These are phyloP conservation scores for Populus simonii DNA, from an alignment of 345 rosid species.

Conservation along the genomic window DNA sequence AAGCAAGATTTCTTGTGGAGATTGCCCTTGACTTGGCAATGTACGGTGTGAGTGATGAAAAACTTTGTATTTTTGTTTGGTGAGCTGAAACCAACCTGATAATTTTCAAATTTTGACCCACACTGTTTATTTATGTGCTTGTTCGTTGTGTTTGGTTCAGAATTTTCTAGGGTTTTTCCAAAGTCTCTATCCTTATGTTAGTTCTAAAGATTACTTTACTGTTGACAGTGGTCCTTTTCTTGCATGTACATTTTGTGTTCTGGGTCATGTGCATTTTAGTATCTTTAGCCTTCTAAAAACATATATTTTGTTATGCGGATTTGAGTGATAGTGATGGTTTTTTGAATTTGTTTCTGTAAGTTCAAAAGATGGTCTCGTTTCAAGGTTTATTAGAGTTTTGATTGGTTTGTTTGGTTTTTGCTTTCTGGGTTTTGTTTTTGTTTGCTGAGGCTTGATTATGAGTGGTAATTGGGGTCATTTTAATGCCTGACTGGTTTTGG, in stretches of 20 bases:
- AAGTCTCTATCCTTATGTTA: not conserved
- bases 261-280: conserved; percentile 13
- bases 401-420: not conserved
- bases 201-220: not conserved
- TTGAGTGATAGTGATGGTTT: conserved; percentile 3
- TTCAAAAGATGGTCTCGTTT: not conserved
- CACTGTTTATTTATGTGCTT: not conserved
- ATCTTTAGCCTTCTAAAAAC: not conserved
- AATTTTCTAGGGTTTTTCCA: conserved; percentile 7
- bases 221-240: not conserved
- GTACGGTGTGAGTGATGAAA: conserved; percentile 2
- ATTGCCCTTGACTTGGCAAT: not conserved
- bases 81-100: conserved; percentile 9
- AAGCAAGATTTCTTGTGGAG: not conserved
- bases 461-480: not conserved
- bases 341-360: not conserved
- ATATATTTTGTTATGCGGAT: conserved; percentile 7
- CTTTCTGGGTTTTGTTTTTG: not conserved
- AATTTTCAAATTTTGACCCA: not conserved
- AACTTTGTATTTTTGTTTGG: not conserved
- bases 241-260: conserved; percentile 21
- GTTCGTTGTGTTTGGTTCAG: not conserved
- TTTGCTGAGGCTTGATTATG: not conserved
- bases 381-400: conserved; percentile 5
- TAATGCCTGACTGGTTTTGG: conserved; percentile 4